Conservation (phyloP, 1,284 basidiomycete genomes). For the Hypsizygus ulmarius region DNA sequence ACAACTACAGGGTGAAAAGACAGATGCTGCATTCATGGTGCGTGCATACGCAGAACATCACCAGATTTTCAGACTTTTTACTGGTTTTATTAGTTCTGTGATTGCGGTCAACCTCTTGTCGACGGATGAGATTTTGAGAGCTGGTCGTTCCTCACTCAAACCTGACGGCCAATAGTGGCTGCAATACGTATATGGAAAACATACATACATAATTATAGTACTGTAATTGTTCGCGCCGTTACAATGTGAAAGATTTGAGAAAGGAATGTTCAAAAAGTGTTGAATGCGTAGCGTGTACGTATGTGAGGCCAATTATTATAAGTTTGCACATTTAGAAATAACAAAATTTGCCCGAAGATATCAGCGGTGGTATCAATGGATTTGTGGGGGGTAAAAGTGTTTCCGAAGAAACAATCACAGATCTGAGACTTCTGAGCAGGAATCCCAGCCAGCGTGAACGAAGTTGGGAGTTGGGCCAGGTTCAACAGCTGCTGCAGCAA, state of each 20-base stretch:
- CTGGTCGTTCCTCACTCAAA: slow-evolving; percentile 87
- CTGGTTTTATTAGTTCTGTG: slow-evolving; percentile 70
- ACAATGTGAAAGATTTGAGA: not conserved
- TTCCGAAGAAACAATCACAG: not conserved
- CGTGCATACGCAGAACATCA: slow-evolving; percentile 25
- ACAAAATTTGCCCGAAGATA: too few species aligned
- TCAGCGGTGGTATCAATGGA: too few species aligned
- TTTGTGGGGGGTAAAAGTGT: too few species aligned
- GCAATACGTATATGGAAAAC: slow-evolving; percentile 23
- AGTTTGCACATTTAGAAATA: too few species aligned
- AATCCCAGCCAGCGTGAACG: slow-evolving; percentile 59
- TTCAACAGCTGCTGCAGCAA: slow-evolving; percentile 35
- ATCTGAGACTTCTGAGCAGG: slow-evolving; percentile 43
- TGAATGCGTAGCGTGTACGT: too few species aligned
- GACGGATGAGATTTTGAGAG: slow-evolving; percentile 94
- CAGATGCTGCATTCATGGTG: slow-evolving; percentile 98
- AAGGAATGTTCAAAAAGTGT: too few species aligned
- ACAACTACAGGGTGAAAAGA: slow-evolving; percentile 98
- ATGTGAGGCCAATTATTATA: too few species aligned
- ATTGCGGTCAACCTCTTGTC: slow-evolving; percentile 96
- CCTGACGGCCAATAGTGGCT: slow-evolving; percentile 74
- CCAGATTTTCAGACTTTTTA: slow-evolving; percentile 14
- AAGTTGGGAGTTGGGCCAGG: slow-evolving; percentile 44
- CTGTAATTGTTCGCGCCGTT: not conserved
- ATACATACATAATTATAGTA: slow-evolving; percentile 1